Percentiles rank a stretch among this genome's conserved stretches.
Evolutionary conservation across 345 rosid species (phyloP).

Genomic region (Gossypium anomalum): DNA sequence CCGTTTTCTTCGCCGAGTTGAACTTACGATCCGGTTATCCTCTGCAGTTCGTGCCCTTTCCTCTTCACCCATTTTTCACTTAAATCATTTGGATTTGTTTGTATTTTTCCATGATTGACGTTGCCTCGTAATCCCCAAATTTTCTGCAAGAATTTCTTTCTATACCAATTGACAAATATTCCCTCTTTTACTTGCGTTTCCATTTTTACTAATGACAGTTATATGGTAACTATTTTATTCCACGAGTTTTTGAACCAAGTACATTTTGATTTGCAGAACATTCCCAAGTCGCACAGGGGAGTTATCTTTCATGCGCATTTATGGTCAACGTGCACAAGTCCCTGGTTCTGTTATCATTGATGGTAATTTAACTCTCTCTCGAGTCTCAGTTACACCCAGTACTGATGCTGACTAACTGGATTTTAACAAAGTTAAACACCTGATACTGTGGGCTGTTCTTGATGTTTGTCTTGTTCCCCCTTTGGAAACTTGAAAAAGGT

Average conservation of each 20-base stretch:
- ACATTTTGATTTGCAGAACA: slow-evolving; percentile 32
- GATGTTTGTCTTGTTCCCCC: not conserved
- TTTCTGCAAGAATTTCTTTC: not conserved
- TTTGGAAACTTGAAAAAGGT: slow-evolving; percentile 36
- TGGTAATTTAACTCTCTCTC: slow-evolving; percentile 38
- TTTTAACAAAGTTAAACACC: not conserved
- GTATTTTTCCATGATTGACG: not conserved
- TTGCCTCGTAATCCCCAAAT: not conserved
- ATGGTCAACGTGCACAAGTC: slow-evolving; percentile 55
- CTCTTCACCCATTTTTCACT: not conserved
- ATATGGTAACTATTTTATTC: not conserved
- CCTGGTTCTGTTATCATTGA: slow-evolving; percentile 73
- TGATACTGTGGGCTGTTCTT: not conserved
- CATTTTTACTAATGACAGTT: not conserved
- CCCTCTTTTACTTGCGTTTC: not conserved
- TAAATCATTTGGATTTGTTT: not conserved
- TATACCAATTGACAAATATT: not conserved
- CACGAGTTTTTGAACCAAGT: not conserved
- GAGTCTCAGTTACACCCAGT: not conserved
- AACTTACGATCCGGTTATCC: slow-evolving; percentile 60
- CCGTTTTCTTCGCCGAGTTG: slow-evolving; percentile 64
- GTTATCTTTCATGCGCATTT: slow-evolving; percentile 60
- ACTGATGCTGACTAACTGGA: not conserved
- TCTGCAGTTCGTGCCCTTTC: slow-evolving; percentile 40
- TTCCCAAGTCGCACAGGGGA: slow-evolving; percentile 36